Conservation (phyloP, 192 early-diverging fungal species). For the Dissophora globulifera region DNA sequence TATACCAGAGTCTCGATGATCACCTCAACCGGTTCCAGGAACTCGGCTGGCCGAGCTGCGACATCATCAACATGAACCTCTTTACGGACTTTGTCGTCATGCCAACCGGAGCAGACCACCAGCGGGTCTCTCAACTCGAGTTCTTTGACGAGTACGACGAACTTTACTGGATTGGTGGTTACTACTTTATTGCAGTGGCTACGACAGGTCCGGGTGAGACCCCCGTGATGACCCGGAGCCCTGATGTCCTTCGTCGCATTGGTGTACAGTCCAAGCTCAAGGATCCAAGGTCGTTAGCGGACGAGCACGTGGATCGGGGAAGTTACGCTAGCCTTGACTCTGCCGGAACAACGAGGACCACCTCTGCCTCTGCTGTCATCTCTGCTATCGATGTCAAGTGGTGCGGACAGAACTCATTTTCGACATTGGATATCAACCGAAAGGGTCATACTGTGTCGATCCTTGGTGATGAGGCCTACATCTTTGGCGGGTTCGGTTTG, state of each 20-base stretch:
- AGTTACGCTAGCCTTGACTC: slow-evolving; percentile 22
- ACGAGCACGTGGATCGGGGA: slow-evolving; percentile 4
- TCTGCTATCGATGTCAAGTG: slow-evolving; percentile 14
- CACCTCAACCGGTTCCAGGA: slow-evolving; percentile 26
- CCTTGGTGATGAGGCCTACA: slow-evolving; percentile 18
- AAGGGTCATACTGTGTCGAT: slow-evolving; percentile 44
- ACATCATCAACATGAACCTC: slow-evolving; percentile 45
- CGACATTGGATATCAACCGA: slow-evolving; percentile 33
- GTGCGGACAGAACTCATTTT: slow-evolving; percentile 16
- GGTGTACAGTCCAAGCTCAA: slow-evolving; percentile 13
- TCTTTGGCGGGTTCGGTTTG: slow-evolving; percentile 44
- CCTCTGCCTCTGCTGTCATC: neutral
- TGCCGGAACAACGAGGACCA: neutral
- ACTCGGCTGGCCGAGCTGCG: slow-evolving; percentile 35
- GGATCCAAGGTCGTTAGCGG: neutral
- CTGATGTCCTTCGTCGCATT: slow-evolving; percentile 28
- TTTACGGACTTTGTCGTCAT: slow-evolving; percentile 20
- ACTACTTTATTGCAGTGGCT: slow-evolving; percentile 44
- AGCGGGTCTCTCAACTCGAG: slow-evolving; percentile 21
- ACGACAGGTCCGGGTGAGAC: neutral
- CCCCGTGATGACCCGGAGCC: neutral
- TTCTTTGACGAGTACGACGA: slow-evolving; percentile 51
- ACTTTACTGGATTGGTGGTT: slow-evolving; percentile 44
- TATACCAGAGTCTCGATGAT: slow-evolving; percentile 35
- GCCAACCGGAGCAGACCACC: slow-evolving; percentile 29